Conservation (phyloP, 2,329 filamentous ascomycete species). For the Coniochaeta pulveracea region DNA sequence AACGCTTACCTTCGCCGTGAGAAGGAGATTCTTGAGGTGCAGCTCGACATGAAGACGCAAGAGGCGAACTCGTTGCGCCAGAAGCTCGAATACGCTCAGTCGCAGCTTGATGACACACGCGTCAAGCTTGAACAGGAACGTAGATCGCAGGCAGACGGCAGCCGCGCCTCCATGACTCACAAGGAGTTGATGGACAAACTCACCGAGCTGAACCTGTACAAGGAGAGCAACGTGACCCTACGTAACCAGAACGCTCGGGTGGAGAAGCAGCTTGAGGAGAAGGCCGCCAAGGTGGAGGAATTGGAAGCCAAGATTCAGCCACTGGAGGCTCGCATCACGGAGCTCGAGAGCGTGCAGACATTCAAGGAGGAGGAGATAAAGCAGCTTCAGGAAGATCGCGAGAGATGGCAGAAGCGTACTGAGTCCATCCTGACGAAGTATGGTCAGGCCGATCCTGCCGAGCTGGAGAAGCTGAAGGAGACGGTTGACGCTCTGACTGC, state of each 20-base stretch:
- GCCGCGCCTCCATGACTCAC: slow-evolving; percentile 65
- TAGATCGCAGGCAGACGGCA: slow-evolving; percentile 60
- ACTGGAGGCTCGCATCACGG: slow-evolving; percentile 66
- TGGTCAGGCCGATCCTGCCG: slow-evolving; percentile 85
- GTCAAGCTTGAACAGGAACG: slow-evolving; percentile 88
- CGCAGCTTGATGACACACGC: slow-evolving; percentile 78
- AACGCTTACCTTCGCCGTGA: slow-evolving; percentile 86
- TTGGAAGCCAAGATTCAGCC: slow-evolving; percentile 69
- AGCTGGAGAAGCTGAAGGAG: slow-evolving; percentile 81
- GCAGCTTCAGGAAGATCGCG: slow-evolving; percentile 80
- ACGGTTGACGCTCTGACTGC: slow-evolving; percentile 55
- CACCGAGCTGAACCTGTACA: slow-evolving; percentile 89
- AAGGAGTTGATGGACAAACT: slow-evolving; percentile 90
- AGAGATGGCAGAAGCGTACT: slow-evolving; percentile 90
- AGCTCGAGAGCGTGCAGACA: slow-evolving; percentile 70
- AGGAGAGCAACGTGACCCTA: slow-evolving; percentile 86
- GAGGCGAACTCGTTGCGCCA: slow-evolving; percentile 84
- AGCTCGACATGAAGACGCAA: slow-evolving; percentile 79
- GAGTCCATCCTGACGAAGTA: slow-evolving; percentile 95
- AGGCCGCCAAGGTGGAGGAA: slow-evolving; percentile 62
- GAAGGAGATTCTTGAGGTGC: slow-evolving; percentile 97
- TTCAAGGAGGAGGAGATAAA: slow-evolving; percentile 82
- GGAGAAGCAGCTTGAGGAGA: slow-evolving; percentile 64
- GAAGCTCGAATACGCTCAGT: slow-evolving; percentile 76
- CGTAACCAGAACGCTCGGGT: slow-evolving; percentile 76